Evolutionary conservation across 768 basidiomycete genomes (phyloP).

Genomic region (Mycena leptocephala): DNA sequence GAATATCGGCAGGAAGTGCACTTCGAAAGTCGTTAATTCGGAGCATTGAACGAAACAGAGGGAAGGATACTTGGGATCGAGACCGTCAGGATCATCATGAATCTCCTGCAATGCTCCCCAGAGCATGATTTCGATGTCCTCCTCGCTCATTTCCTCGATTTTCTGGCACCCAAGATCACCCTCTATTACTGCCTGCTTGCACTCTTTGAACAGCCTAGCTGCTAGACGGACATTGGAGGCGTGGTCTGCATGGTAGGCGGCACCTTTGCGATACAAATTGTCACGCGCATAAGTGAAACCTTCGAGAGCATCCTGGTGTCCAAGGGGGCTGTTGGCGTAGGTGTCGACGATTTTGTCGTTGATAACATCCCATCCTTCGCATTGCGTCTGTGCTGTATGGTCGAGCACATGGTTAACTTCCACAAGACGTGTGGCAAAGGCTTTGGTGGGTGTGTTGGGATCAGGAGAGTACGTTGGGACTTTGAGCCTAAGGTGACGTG

Average conservation of each 20-base stretch:
- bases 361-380: slow-evolving; percentile 30
- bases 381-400: slow-evolving; percentile 41
- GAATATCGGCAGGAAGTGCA: not conserved
- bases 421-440: slow-evolving; percentile 10
- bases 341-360: slow-evolving; percentile 16
- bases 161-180: not conserved
- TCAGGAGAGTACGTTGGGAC: slow-evolving; percentile 14
- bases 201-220: not conserved
- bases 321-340: slow-evolving; percentile 25
- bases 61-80: slow-evolving; percentile 13
- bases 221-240: slow-evolving; percentile 32
- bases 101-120: not conserved
- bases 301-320: not conserved
- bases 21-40: not conserved
- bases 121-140: not conserved
- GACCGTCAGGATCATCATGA: not conserved
- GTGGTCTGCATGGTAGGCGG: slow-evolving; percentile 37
- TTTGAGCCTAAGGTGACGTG: slow-evolving; percentile 19
- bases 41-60: slow-evolving; percentile 8
- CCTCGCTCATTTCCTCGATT: not conserved
- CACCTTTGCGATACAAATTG: slow-evolving; percentile 24
- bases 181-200: not conserved
- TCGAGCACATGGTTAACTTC: slow-evolving; percentile 26
- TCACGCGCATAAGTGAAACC: not conserved
- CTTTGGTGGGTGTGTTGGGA: not conserved